Percentiles rank a stretch among this genome's conserved stretches.
Evolutionary conservation across 2,329 filamentous ascomycete species (phyloP).

Genomic region (Calonectria pseudoturangicola): DNA sequence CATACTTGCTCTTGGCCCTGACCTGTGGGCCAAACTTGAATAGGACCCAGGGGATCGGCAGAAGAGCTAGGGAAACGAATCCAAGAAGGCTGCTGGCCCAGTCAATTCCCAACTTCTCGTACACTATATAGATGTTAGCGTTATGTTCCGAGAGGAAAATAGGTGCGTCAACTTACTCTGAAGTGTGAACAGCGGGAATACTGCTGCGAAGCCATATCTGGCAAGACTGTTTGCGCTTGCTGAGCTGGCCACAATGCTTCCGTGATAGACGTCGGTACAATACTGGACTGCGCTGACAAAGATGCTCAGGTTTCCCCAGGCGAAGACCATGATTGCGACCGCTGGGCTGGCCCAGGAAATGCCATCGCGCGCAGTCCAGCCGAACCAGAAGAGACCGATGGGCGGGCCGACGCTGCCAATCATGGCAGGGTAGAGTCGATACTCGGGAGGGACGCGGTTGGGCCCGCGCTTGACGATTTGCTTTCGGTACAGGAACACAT

Average conservation of each 20-base stretch:
- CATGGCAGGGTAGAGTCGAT: constrained; percentile 76
- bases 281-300: constrained; percentile 74
- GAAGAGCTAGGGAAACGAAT: constrained; percentile 67
- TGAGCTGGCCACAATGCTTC: constrained; percentile 73
- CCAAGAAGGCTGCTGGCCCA: constrained; percentile 69
- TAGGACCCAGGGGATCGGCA: constrained; percentile 72
- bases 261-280: constrained; percentile 73
- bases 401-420: constrained; percentile 73
- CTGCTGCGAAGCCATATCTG: constrained; percentile 72
- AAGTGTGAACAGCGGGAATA: constrained; percentile 77
- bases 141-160: rapidly evolving
- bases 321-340: constrained; percentile 72
- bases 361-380: constrained; percentile 69
- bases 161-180: constrained; percentile 65
- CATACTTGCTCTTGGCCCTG: constrained; percentile 57
- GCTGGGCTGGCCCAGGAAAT: constrained; percentile 71
- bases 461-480: constrained; percentile 58
- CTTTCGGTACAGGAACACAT: constrained; percentile 64
- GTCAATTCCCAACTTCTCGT: constrained; percentile 63
- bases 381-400: constrained; percentile 75
- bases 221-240: constrained; percentile 76
- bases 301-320: constrained; percentile 76
- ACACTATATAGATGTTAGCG: constrained; percentile 60
- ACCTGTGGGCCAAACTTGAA: constrained; percentile 67
- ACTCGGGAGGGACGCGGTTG: constrained; percentile 69